Evolutionary conservation across 352 stramenopile species (phyloP), one percentile per base, ranked within the genome.

Genomic region (Phytophthora idaei): DNA sequence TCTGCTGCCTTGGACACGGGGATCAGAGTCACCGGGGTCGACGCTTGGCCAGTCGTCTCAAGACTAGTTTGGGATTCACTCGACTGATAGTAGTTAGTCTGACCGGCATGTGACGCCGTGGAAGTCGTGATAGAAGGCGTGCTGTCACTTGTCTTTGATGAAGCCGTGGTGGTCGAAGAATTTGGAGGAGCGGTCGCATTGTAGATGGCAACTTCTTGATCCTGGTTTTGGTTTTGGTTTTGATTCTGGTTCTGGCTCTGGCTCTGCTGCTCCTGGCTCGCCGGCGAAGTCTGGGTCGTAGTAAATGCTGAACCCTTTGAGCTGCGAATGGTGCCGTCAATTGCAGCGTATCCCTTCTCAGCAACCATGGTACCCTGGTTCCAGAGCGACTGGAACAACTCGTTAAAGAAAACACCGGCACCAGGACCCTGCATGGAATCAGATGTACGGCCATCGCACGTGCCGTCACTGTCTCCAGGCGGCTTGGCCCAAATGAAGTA

Each of bases 401-500:
- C 61, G 45, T 84, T 58, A 51, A 83, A 90, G 61, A 90, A 93
- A 10, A 75, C 45, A 10, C 85, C 85, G 3, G 83, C 83, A 0
- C 48, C 68, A 3, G 83, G 81, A 8, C 83, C 85, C 14, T 71
- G 51, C 73, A 90, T 76, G 0, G 83, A 62, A 37, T 92, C 80
- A 11, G 67, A 28, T 4, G 71, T 87, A 36, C 71, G 76, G 5
- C 70, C 67, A 15, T 63, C 56, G 49, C 85, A 91, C 7, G 67
- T 77, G 37, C 85, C 82, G 46, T 93, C 85, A 42, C 74, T 88
- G 31, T 90, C 78, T 67, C 82, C 85, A 34, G 79, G 72, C 2
- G 82, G 81, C 66, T 91, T 93, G 60, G 82, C 76, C 81, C 82
- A 93, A 34, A 90, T 59, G 48, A 89, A 86, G 71, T 92, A 92